Conservation (phyloP, 2,329 filamentous ascomycete genomes). For the Aureobasidium sp. region DNA sequence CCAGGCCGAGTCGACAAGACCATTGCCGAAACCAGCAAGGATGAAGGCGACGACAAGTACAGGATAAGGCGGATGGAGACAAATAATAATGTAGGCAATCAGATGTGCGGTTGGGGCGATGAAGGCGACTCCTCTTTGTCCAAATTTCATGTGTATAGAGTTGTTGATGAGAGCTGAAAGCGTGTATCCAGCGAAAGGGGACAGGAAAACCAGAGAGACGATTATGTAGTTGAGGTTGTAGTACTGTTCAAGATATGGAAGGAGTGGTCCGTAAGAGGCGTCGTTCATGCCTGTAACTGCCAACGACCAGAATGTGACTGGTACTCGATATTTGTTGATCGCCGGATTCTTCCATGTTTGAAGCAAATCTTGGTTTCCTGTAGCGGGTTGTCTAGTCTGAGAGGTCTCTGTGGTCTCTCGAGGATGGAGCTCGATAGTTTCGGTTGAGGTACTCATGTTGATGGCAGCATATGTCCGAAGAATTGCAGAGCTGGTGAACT, state of each 20-base stretch:
- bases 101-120: conserved; percentile 48
- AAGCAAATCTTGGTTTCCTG: neutral
- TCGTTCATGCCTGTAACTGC: conserved; percentile 1
- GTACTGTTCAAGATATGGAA: neutral
- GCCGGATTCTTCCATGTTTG: neutral
- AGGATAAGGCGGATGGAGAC: conserved; percentile 59
- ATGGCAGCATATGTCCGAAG: too few relatives aligned
- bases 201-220: conserved; percentile 39
- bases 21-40: neutral
- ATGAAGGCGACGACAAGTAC: conserved; percentile 47
- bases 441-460: neutral
- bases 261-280: neutral
- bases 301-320: conserved; percentile 1
- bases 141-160: conserved; percentile 55
- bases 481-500: too few relatives aligned
- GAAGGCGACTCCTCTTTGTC: conserved; percentile 45
- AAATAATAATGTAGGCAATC: conserved; percentile 54
- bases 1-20: conserved; percentile 48
- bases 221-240: neutral
- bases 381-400: neutral
- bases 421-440: neutral
- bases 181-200: conserved; percentile 60
- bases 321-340: neutral
- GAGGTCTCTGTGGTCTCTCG: neutral
- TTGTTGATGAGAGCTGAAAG: conserved; percentile 57